A percentile compares a stretch with the other conserved stretches of the same genome.
phyloP scores from a whole-genome alignment of 805 yeast genomes.

The Barnettozyma californica region DNA sequence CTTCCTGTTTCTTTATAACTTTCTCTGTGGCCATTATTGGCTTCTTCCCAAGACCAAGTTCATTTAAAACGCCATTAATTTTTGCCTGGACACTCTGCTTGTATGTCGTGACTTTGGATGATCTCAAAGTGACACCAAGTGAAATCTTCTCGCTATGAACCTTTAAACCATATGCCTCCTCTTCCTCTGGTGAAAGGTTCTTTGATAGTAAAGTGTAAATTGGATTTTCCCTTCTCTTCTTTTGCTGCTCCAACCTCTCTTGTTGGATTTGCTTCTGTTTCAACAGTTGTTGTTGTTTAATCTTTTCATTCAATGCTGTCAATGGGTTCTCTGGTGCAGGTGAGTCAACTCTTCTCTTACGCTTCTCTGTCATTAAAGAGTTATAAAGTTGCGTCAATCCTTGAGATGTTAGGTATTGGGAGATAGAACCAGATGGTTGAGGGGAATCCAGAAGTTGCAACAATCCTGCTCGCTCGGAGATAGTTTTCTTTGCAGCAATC shows the following conservation, averaged over 20 bases:
- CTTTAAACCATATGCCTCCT: constrained; percentile 76
- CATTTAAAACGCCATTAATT: constrained; percentile 59
- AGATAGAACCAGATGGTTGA: constrained; percentile 64
- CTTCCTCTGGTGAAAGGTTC: constrained; percentile 66
- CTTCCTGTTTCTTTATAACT: constrained; percentile 74
- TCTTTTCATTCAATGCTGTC: constrained; percentile 35
- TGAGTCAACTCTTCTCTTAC: constrained; percentile 42
- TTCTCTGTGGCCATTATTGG: constrained; percentile 86
- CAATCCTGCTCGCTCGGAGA: constrained; percentile 74
- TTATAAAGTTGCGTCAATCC: constrained; percentile 85
- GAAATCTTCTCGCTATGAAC: constrained; percentile 69
- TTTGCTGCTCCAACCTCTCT: constrained; percentile 21
- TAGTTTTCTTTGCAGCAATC: constrained; percentile 83
- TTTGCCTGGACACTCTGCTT: constrained; percentile 72
- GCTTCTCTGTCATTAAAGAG: constrained; percentile 65
- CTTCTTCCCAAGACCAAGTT: constrained; percentile 69
- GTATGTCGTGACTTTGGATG: constrained; percentile 69
- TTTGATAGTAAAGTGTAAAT: constrained; percentile 31
- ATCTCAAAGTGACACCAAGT: constrained; percentile 73
- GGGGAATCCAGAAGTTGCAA: constrained; percentile 84
- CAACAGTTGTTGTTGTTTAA: constrained; percentile 25
- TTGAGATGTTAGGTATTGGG: constrained; percentile 76
- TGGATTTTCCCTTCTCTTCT: constrained; percentile 26
- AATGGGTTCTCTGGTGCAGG: constrained; percentile 39
- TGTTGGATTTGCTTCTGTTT: constrained; percentile 22